Base-by-base conservation (phyloP, 2,329 filamentous ascomycete genomes). In the Aspergillus ochraceus region DNA sequence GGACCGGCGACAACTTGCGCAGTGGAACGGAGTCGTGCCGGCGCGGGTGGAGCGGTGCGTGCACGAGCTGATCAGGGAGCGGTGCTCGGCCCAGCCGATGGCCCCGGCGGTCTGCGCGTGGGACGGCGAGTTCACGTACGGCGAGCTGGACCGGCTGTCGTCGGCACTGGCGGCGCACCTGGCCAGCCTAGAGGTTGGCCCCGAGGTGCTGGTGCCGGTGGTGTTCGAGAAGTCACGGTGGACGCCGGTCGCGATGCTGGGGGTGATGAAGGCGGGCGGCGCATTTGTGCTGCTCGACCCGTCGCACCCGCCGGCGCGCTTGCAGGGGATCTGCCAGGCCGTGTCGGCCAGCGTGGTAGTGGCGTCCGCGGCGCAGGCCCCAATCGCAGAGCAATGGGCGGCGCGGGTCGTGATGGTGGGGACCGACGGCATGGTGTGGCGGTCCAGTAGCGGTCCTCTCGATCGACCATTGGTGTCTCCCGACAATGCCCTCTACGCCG, bases 401-500 rank as follows among this genome's bases (percentile, higher is more conserved):
- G 3, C 2, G 11, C 8, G 11, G 29, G 11, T 32, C 8, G 29
- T 32, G 11, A 32, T 8, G 29, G 11, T 32, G 8, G 8, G 8
- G 6, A 32, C 29, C 11, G 29, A 32, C 29, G 11, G 11, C 11
- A 8, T 11, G 8, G 29, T 32, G 29, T 22, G 29, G 29, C 29
- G 29, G 8, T 32, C 29, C 8, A 32, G 29, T 11, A 32, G 5
- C 29, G 29, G 29, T 11, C 29, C 29, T 32, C 29, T 32, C 29
- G 29, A 32, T 11, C 29, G 29, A 11, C 29, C 45, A 22, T 36
- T 10, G 49, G 26, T 49, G 2, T 32, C 19, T 32, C 53, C 57
- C 1, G 6, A 36, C 4, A 49, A 49, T 19, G 32, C 36, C 3
- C 11, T 51, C 11, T 88, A 85, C 67, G 77, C 85, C 3, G 77